A percentile compares a stretch with the other conserved stretches of the same genome.
phyloP scores from a whole-genome alignment of 2,329 filamentous ascomycete genomes.

The Paramyrothecium roridum region DNA sequence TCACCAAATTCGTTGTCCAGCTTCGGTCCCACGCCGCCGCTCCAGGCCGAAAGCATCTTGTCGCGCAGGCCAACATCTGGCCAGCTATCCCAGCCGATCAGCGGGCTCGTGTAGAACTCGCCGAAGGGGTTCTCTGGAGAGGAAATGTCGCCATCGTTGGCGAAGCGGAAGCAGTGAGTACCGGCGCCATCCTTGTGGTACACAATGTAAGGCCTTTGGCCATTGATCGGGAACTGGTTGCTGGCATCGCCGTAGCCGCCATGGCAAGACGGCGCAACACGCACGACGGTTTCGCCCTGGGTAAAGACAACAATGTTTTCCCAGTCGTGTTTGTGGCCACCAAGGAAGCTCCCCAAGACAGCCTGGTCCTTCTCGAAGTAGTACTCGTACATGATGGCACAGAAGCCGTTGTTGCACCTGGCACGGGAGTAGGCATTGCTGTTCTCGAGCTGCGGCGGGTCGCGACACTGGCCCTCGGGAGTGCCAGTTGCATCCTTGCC shows the following conservation, averaged over 20 bases:
- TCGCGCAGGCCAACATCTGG: slow-evolving; percentile 16
- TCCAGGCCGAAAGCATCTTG: slow-evolving; percentile 20
- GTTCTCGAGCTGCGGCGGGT: slow-evolving; percentile 23
- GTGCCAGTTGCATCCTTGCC: slow-evolving; percentile 21
- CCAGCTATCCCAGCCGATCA: slow-evolving; percentile 25
- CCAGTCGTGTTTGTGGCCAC: slow-evolving; percentile 39
- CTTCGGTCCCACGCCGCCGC: slow-evolving; percentile 23
- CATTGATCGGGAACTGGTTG: slow-evolving; percentile 16
- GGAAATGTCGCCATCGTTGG: slow-evolving; percentile 18
- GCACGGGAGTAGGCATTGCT: slow-evolving; percentile 26
- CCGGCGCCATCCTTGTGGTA: slow-evolving; percentile 25
- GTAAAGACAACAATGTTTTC: slow-evolving; percentile 34
- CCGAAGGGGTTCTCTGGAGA: slow-evolving; percentile 21
- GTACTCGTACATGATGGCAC: slow-evolving; percentile 30
- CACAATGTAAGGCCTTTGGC: slow-evolving; percentile 15
- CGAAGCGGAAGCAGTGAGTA: slow-evolving; percentile 27
- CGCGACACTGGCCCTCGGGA: slow-evolving; percentile 24
- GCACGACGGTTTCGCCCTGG: slow-evolving; percentile 15
- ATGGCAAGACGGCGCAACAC: slow-evolving; percentile 25
- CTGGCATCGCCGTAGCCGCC: slow-evolving; percentile 16
- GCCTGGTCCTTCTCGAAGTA: slow-evolving; percentile 44
- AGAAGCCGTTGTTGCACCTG: slow-evolving; percentile 29
- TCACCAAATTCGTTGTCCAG: slow-evolving; percentile 22
- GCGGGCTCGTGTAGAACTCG: slow-evolving; percentile 17
- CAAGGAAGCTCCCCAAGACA: slow-evolving; percentile 20